Evolutionary conservation across 805 yeast genomes (phyloP).

Genomic region (Nakazawaea populi): DNA sequence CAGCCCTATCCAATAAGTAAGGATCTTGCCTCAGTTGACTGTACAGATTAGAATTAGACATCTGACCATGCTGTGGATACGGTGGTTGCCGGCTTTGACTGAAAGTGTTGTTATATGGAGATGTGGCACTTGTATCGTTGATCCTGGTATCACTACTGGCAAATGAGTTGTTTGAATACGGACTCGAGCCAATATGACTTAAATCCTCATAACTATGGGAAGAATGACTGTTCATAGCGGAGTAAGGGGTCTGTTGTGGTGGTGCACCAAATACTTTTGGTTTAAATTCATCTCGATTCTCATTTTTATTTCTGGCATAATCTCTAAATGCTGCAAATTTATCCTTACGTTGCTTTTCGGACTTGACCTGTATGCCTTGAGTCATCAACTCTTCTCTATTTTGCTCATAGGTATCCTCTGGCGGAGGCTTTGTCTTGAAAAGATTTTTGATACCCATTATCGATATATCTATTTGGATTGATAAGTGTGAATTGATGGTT

Average conservation of each 20-base stretch:
- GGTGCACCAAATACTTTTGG: neutral
- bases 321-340: conserved; percentile 43
- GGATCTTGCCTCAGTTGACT: neutral
- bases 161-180: neutral
- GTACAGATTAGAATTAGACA: neutral
- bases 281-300: conserved; percentile 16
- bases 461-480: neutral
- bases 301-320: conserved; percentile 35
- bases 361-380: conserved; percentile 36
- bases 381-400: conserved; percentile 35
- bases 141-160: neutral
- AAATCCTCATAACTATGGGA: conserved; percentile 1
- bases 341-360: conserved; percentile 28
- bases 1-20: neutral
- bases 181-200: neutral
- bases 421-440: conserved; percentile 39
- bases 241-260: conserved; percentile 1
- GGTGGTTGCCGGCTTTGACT: neutral
- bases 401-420: conserved; percentile 37
- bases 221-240: neutral
- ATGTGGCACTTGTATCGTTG: neutral
- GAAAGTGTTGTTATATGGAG: neutral
- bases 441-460: conserved; percentile 44
- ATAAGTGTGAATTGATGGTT: neutral
- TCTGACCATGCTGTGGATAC: neutral